Conservation (phyloP, 345 rosid species). For the Aurinia saxatilis region DNA sequence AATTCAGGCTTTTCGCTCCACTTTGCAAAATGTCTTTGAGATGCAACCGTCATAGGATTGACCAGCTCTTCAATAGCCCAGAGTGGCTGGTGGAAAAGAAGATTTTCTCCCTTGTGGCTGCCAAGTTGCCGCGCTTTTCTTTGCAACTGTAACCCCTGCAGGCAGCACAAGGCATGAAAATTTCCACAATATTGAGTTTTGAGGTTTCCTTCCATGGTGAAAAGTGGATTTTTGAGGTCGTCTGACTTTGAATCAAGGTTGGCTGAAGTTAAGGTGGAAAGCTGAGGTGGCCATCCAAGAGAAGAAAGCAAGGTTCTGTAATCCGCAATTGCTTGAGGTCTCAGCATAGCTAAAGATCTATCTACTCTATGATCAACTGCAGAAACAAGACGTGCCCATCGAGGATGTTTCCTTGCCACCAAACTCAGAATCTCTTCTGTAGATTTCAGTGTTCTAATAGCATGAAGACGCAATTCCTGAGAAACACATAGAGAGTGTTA, state of each 20-base stretch:
- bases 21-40: constrained; percentile 65
- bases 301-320: constrained; percentile 71
- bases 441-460: constrained; percentile 48
- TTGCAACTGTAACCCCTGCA: constrained; percentile 76
- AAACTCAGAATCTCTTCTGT: constrained; percentile 61
- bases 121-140: constrained; percentile 84
- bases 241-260: constrained; percentile 42
- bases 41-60: constrained; percentile 70
- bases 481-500: no score
- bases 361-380: constrained; percentile 94
- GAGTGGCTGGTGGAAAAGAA: constrained; percentile 68
- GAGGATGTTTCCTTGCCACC: constrained; percentile 59
- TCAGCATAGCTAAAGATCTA: constrained; percentile 73
- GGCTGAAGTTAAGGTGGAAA: constrained; percentile 51
- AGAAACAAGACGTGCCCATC: constrained; percentile 66
- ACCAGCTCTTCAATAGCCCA: constrained; percentile 99
- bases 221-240: constrained; percentile 59
- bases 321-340: constrained; percentile 94
- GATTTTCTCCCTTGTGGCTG: constrained; percentile 49
- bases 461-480: constrained; percentile 55
- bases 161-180: constrained; percentile 69
- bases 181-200: constrained; percentile 65
- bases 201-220: constrained; percentile 71
- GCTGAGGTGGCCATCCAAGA: constrained; percentile 91
- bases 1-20: constrained; percentile 81